Base-by-base conservation (phyloP, 2,329 filamentous ascomycete species). In the Botryotinia globosa region DNA sequence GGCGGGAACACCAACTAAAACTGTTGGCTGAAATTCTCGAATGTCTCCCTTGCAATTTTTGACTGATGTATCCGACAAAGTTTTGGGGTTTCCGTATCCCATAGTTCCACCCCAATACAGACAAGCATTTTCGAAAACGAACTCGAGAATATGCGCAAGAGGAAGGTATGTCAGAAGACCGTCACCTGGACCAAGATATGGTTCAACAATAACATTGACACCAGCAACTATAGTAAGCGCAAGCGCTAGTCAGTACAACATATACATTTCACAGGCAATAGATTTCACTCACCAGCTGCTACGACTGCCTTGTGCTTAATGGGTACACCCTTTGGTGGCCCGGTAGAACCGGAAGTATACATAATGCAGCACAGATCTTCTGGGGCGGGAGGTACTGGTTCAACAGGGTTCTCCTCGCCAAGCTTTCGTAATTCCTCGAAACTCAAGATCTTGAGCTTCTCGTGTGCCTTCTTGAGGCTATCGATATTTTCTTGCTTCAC, bases 141-240 rank as follows among this genome's bases (percentile, higher is more conserved):
- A 96, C 82, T 98, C 96, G 78, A 98, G 90, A 79, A 97, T 98
- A 82, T 99, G 96, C 3, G 96, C 94, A 69, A 97, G 90, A 1
- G 96, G 96, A 20, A 99, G 89, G 82, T 98, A 99, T 44, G 94
- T 94, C 61, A 98, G 88, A 67, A 98, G 86, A 59, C 88, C 87
- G 78, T 98, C 96, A 66, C 87, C 88, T 73, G 91, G 89, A 73
- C 90, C 91, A 68, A 98, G 89, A 78, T 91, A 91, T 73, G 91
- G 89, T 34, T 91, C 92, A 67, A 98, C 90, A 74, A 93, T 89
- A 58, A 87, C 87, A 79, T 91, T 88, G 58, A 97, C 88, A 80
- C 96, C 96, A 63, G 94, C 91, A 76, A 97, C 88, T 90, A 67
- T 45, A 59, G 34, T 22, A 29, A 67, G 64, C 51, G 54, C 37